These are phyloP conservation scores for Fonsecaea pedrosoi DNA, from an alignment of 2,329 filamentous ascomycete genomes.

Conservation along the genomic window DNA sequence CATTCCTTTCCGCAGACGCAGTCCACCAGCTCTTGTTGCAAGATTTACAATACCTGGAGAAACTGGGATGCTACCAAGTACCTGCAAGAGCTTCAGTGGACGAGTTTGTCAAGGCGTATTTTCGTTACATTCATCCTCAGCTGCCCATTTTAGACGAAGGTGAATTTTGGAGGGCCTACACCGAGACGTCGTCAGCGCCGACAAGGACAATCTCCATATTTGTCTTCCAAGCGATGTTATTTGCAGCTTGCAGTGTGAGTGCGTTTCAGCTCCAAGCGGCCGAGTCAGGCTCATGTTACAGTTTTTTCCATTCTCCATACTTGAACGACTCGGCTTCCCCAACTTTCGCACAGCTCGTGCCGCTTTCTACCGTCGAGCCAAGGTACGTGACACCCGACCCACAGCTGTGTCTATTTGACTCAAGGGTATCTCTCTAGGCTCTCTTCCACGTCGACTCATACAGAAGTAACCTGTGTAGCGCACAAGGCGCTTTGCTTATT, in stretches of 20 bases:
- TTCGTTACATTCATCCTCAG: constrained; percentile 29
- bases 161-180: constrained; percentile 20
- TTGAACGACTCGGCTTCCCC: background rate
- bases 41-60: constrained; percentile 8
- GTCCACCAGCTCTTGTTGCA: background rate
- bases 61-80: constrained; percentile 10
- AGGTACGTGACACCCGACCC: background rate
- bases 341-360: background rate
- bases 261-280: background rate
- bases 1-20: background rate
- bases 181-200: background rate
- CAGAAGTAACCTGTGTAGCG: constrained; percentile 1
- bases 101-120: constrained; percentile 29
- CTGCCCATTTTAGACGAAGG: constrained; percentile 31
- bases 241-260: constrained; percentile 11
- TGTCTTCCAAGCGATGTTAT: constrained; percentile 14
- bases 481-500: constrained; percentile 10
- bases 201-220: constrained; percentile 1
- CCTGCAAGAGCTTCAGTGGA: constrained; percentile 6
- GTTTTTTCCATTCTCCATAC: background rate
- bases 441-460: constrained; percentile 13
- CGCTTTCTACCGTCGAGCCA: background rate
- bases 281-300: background rate
- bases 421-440: background rate
- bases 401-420: background rate